These are phyloP conservation scores for Didymella pinodella DNA, from an alignment of 2,329 filamentous ascomycete genomes.

Conservation along the genomic window DNA sequence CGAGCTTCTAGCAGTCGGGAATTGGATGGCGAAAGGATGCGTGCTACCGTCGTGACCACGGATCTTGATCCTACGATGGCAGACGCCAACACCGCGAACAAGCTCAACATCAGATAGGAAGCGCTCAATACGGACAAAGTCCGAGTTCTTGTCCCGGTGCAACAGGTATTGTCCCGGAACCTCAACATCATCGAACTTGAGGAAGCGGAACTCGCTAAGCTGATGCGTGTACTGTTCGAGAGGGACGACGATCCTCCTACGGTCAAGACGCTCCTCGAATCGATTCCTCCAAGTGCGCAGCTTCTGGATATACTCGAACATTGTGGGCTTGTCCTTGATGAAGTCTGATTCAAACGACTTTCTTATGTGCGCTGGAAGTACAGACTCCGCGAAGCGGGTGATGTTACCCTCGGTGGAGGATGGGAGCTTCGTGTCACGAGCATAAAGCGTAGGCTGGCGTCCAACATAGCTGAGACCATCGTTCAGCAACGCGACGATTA, in stretches of 20 bases:
- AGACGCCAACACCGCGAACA: slow-evolving; percentile 87
- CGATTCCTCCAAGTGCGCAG: slow-evolving; percentile 95
- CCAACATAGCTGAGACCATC: slow-evolving; percentile 93
- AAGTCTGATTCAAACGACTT: slow-evolving; percentile 98
- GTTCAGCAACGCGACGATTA: slow-evolving; percentile 97
- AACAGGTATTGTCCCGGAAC: slow-evolving; percentile 96
- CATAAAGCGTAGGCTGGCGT: slow-evolving; percentile 84
- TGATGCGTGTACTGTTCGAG: slow-evolving; percentile 89
- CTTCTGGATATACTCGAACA: slow-evolving; percentile 99
- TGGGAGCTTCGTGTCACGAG: slow-evolving; percentile 89
- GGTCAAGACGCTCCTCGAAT: slow-evolving; percentile 96
- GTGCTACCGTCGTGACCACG: slow-evolving; percentile 96
- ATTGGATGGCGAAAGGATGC: slow-evolving; percentile 96
- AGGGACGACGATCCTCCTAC: slow-evolving; percentile 74
- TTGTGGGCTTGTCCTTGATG: slow-evolving; percentile 91
- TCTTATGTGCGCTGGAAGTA: slow-evolving; percentile 91
- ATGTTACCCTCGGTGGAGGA: slow-evolving; percentile 94
- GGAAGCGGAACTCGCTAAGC: slow-evolving; percentile 94
- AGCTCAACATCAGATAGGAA: slow-evolving; percentile 96
- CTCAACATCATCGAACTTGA: slow-evolving; percentile 98
- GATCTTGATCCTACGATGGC: slow-evolving; percentile 92
- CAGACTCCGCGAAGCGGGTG: slow-evolving; percentile 93
- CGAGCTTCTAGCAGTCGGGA: slow-evolving; percentile 90
- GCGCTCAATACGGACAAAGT: slow-evolving; percentile 96
- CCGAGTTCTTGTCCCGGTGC: slow-evolving; percentile 98